These are phyloP conservation scores for Chamaecyparis obtusa DNA, from an alignment of 75 land plant genomes.

Conservation along the genomic window DNA sequence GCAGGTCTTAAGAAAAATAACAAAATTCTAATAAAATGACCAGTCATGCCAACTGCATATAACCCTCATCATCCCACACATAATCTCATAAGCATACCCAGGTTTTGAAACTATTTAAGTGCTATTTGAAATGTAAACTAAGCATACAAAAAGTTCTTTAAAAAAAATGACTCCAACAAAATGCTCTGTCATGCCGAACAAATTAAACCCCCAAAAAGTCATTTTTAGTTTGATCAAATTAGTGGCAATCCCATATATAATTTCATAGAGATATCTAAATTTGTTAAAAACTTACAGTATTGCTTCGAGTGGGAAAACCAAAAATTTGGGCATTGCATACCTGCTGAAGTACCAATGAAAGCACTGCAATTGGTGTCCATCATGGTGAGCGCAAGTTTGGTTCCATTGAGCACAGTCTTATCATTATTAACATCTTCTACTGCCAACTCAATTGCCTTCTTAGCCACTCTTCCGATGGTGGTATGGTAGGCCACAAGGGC, in stretches of 20 bases:
- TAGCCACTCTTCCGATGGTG: conserved; percentile 17
- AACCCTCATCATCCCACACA: too few species aligned
- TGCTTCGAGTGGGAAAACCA: not conserved
- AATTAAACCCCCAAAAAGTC: not conserved
- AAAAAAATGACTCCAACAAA: not conserved
- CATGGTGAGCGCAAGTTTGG: conserved; percentile 7
- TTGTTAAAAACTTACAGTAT: not conserved
- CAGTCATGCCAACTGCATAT: too few species aligned
- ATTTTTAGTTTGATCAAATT: not conserved
- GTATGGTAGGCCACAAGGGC: conserved; percentile 19
- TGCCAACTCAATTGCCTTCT: conserved; percentile 20
- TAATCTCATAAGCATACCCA: too few species aligned
- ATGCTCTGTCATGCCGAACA: not conserved
- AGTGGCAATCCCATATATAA: not conserved
- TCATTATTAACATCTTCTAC: conserved; percentile 19
- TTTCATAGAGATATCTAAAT: not conserved
- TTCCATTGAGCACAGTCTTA: conserved; percentile 18
- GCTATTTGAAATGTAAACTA: too few species aligned
- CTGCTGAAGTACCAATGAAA: conserved; percentile 23
- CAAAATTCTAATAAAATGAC: not conserved
- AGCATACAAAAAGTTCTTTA: too few species aligned
- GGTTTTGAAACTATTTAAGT: too few species aligned
- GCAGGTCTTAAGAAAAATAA: not conserved
- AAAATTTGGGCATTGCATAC: not conserved
- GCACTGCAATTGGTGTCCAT: conserved; percentile 23